Evolutionary conservation across 1,284 basidiomycete genomes (phyloP), one percentile per base, ranked within the genome.

Genomic region (Tilletia horrida): DNA sequence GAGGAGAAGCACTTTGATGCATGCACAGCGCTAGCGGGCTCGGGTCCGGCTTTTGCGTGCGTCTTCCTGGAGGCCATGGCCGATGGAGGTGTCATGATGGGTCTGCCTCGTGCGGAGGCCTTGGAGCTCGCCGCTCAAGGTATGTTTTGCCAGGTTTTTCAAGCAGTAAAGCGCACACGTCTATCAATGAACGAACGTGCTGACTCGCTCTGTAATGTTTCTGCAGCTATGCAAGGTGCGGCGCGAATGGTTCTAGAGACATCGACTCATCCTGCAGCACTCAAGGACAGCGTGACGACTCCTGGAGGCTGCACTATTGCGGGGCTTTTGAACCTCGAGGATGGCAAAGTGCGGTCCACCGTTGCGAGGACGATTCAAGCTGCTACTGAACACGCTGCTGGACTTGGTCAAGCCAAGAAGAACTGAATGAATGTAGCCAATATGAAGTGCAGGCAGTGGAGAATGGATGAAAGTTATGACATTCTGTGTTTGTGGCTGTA

Each of bases 1-100:
- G 78, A 81, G 67, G 80, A 81, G 62, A 81, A 81, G 67, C 76
- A 97, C 83, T 98, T 99, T 80, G 95, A 99, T 83, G 95, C 94
- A 2, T 96, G 92, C 80, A 99, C 96, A 0, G 96, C 96, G 9
- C 86, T 99, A 3, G 93, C 92, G 18, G 96, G 94, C 1, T 93
- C 92, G 9, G 96, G 96, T 0, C 96, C 96, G 40, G 96, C 96
- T 0, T 98, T 99, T 83, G 93, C 92, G 1, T 93, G 92, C 73
- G 89, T 98, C 61, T 94, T 98, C 77, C 86, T 99, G 69, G 96
- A 99, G 83, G 95, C 96, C 0, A 97, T 99, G 93, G 90, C 93
- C 1, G 96, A 98, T 83, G 96, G 96, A 42, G 96, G 93, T 40
- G 96, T 98, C 52, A 98, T 99, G 96, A 98, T 98, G 96, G 96